phyloP scores from a whole-genome alignment of 805 yeast species.

The Suhomyces faveliae region DNA sequence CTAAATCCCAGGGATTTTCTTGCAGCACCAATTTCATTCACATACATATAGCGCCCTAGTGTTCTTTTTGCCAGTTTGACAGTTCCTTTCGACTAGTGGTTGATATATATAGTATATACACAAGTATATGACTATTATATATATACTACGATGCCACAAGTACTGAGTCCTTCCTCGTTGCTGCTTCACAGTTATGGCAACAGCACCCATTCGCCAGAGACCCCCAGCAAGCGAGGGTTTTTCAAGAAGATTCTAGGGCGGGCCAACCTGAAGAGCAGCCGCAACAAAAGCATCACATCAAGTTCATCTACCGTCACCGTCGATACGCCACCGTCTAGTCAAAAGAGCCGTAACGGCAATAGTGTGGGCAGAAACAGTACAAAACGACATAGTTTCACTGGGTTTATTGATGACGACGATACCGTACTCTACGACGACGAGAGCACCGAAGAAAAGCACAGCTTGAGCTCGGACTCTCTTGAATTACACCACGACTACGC shows the following conservation, averaged over 20 bases:
- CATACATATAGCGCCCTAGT: not conserved
- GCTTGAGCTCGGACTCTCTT: not conserved
- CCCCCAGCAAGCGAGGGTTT: constrained; percentile 11
- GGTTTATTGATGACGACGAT: constrained; percentile 22
- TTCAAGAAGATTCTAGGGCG: constrained; percentile 14
- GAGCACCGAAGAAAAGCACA: not conserved
- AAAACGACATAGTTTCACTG: not conserved
- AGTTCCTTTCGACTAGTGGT: no score
- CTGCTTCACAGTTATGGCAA: not conserved
- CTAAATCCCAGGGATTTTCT: not conserved
- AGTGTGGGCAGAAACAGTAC: not conserved
- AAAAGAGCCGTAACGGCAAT: not conserved
- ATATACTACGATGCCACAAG: not conserved
- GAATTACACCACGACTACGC: not conserved
- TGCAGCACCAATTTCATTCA: not conserved
- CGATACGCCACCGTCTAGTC: not conserved
- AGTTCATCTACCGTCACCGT: not conserved
- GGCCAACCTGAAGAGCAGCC: not conserved
- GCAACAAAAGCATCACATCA: not conserved
- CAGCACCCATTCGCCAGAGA: not conserved
- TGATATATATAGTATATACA: no score
- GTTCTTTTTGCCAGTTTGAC: no score
- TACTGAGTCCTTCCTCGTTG: not conserved
- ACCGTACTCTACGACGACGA: constrained; percentile 24
- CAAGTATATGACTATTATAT: not conserved